phyloP scores from a whole-genome alignment of 2,329 filamentous ascomycete species.

The Dothideomycetidae sp. region DNA sequence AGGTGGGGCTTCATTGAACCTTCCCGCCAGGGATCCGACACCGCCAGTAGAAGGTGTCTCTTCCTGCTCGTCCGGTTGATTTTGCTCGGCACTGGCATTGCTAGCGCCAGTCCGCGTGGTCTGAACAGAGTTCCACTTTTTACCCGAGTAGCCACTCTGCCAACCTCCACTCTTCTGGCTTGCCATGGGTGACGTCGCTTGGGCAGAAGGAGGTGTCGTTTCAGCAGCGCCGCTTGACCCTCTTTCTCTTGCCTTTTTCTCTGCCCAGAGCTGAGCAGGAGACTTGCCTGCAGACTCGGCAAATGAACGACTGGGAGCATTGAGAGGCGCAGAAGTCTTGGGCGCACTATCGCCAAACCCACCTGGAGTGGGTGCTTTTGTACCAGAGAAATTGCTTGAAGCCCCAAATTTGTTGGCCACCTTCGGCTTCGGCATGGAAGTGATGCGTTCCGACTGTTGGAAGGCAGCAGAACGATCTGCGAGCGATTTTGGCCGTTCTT shows the following conservation, averaged over 20 bases:
- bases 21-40: slow-evolving; percentile 63
- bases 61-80: slow-evolving; percentile 40
- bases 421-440: slow-evolving; percentile 84
- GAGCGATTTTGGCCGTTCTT: slow-evolving; percentile 46
- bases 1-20: slow-evolving; percentile 60
- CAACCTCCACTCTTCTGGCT: slow-evolving; percentile 69
- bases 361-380: slow-evolving; percentile 71
- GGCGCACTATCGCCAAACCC: slow-evolving; percentile 49
- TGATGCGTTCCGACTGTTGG: slow-evolving; percentile 63
- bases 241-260: slow-evolving; percentile 80
- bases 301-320: slow-evolving; percentile 78
- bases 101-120: slow-evolving; percentile 52
- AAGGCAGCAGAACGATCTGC: slow-evolving; percentile 68
- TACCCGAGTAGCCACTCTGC: slow-evolving; percentile 85
- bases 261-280: slow-evolving; percentile 90
- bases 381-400: slow-evolving; percentile 64
- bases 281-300: slow-evolving; percentile 92
- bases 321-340: slow-evolving; percentile 50
- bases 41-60: slow-evolving; percentile 45
- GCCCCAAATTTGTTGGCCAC: slow-evolving; percentile 74
- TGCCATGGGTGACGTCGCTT: slow-evolving; percentile 39
- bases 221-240: slow-evolving; percentile 40
- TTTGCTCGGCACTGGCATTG: slow-evolving; percentile 45
- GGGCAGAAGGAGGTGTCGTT: slow-evolving; percentile 31
- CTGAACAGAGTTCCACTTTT: slow-evolving; percentile 76